Conservation (phyloP, 1,284 basidiomycete species). For the Anthracocystis setariae region DNA sequence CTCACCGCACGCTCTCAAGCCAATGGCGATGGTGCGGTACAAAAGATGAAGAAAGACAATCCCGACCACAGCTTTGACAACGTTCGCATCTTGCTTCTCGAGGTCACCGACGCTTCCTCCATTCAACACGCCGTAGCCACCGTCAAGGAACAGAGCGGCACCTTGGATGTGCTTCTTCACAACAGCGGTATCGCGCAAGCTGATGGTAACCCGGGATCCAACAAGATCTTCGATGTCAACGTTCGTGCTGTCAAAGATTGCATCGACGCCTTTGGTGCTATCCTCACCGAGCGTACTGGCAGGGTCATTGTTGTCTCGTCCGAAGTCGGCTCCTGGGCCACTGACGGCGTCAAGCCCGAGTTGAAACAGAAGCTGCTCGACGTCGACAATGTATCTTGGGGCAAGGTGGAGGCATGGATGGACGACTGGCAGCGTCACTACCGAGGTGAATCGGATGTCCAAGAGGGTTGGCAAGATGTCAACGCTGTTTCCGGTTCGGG, state of each 20-base stretch:
- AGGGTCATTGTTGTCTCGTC: conserved; percentile 20
- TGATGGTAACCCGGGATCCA: background rate
- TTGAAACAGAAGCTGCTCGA: conserved; percentile 9
- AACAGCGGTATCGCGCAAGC: conserved; percentile 10
- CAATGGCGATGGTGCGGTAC: conserved; percentile 15
- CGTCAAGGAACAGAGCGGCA: conserved; percentile 7
- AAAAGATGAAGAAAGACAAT: conserved; percentile 15
- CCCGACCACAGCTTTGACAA: conserved; percentile 6
- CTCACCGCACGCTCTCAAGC: conserved; percentile 17
- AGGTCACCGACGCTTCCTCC: conserved; percentile 8
- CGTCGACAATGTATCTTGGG: background rate
- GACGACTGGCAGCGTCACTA: conserved; percentile 18
- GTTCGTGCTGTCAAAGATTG: conserved; percentile 5
- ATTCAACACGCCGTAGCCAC: conserved; percentile 9
- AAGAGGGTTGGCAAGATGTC: conserved; percentile 10
- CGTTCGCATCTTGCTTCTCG: conserved; percentile 7
- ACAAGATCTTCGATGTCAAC: conserved; percentile 12
- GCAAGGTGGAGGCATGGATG: conserved; percentile 3
- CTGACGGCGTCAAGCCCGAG: background rate
- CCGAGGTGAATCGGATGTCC: background rate
- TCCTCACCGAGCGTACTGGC: conserved; percentile 3
- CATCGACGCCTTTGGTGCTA: conserved; percentile 7
- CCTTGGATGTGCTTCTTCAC: conserved; percentile 19
- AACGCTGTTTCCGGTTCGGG: conserved; percentile 1
- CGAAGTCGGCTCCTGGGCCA: conserved; percentile 17